Evolutionary conservation across 2,329 filamentous ascomycete genomes (phyloP).

Genomic region (Clarireedia paspali): DNA sequence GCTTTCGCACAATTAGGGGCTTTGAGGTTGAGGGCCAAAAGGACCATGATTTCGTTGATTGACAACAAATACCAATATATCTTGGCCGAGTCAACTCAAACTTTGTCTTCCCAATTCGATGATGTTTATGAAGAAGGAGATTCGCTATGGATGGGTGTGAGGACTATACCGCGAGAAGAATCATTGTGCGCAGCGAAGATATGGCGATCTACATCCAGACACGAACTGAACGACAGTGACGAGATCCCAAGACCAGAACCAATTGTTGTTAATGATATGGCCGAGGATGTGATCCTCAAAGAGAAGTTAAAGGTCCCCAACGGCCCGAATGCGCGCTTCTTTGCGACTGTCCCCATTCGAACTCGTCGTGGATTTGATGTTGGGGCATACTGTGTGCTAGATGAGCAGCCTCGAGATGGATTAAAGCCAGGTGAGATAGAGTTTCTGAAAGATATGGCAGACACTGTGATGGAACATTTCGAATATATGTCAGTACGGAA

Average conservation of each 20-base stretch:
- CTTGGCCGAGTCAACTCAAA: constrained; percentile 37
- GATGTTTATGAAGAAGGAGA: constrained; percentile 3
- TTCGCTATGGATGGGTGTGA: constrained; percentile 4
- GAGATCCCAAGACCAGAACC: not conserved
- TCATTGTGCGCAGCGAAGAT: constrained; percentile 22
- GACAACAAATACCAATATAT: constrained; percentile 23
- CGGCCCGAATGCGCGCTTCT: constrained; percentile 19
- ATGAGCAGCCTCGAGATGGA: constrained; percentile 45
- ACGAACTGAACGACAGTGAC: not conserved
- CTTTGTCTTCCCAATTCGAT: constrained; percentile 27
- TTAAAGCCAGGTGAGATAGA: constrained; percentile 40
- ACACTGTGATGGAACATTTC: constrained; percentile 52
- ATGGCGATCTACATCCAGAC: not conserved
- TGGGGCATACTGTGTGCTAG: constrained; percentile 37
- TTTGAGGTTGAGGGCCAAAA: constrained; percentile 37
- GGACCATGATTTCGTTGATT: constrained; percentile 37
- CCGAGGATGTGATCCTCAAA: constrained; percentile 12
- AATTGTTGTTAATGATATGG: constrained; percentile 8
- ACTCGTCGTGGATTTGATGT: constrained; percentile 23
- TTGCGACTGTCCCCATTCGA: constrained; percentile 21
- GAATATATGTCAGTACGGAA: constrained; percentile 46
- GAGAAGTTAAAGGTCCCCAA: constrained; percentile 13
- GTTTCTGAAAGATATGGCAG: constrained; percentile 50
- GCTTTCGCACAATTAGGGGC: constrained; percentile 41
- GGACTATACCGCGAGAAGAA: constrained; percentile 3